Evolutionary conservation across 2,329 filamentous ascomycete genomes (phyloP).

Genomic region (Chaetomium sp.): DNA sequence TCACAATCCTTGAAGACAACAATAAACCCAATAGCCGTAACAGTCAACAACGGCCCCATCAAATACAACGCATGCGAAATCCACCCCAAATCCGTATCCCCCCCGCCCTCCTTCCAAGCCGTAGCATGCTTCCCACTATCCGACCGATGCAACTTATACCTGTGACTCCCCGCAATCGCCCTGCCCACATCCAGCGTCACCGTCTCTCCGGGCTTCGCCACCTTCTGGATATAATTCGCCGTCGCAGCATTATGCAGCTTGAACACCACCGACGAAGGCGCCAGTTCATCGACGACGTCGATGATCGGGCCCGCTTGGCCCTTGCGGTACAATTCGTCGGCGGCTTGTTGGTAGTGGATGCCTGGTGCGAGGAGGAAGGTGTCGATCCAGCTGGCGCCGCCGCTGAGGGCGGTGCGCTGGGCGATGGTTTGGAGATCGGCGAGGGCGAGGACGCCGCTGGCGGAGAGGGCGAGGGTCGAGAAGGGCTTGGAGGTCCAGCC

Average conservation of each 20-base stretch:
- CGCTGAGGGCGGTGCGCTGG: constrained; percentile 48
- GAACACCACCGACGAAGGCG: constrained; percentile 29
- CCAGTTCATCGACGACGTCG: constrained; percentile 33
- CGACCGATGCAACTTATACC: constrained; percentile 27
- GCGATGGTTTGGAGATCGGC: constrained; percentile 53
- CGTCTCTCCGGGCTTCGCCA: constrained; percentile 49
- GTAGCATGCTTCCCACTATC: constrained; percentile 22
- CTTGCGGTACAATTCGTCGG: constrained; percentile 42
- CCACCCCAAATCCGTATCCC: constrained; percentile 36
- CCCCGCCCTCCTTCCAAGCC: constrained; percentile 27
- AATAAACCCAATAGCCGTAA: constrained; percentile 38
- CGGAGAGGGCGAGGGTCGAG: constrained; percentile 39
- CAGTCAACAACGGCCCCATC: constrained; percentile 40
- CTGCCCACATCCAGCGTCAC: constrained; percentile 52
- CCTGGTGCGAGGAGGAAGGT: constrained; percentile 53
- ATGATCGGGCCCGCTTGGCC: constrained; percentile 27
- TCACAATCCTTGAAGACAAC: constrained; percentile 41
- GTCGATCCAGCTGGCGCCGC: constrained; percentile 51
- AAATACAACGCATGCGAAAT: constrained; percentile 45
- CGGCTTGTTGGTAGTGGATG: constrained; percentile 54
- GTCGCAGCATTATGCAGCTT: constrained; percentile 46
- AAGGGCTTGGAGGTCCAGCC: constrained; percentile 42
- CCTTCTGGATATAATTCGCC: constrained; percentile 46
- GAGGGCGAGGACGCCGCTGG: constrained; percentile 51
- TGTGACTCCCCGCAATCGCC: constrained; percentile 34